Percentiles rank a stretch among this genome's conserved stretches.
Evolutionary conservation across 2,329 filamentous ascomycete species (phyloP).

Genomic region (Botrytis byssoidea): DNA sequence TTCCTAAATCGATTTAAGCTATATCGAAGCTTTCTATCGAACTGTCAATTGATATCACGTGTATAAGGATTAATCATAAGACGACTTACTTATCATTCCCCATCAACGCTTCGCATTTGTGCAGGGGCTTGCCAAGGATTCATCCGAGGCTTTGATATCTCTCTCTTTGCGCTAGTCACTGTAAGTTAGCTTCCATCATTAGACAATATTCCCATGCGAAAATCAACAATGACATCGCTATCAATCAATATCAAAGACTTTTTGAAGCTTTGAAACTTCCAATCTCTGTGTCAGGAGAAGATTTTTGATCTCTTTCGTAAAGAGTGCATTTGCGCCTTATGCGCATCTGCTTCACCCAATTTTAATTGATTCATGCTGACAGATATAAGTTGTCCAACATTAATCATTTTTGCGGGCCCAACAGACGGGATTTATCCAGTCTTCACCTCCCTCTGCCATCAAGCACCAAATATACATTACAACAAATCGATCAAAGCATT

Average conservation of each 20-base stretch:
- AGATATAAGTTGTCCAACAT: constrained; percentile 13
- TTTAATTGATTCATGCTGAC: constrained; percentile 15
- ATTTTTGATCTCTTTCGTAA: background rate
- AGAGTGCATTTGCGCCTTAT: constrained; percentile 11
- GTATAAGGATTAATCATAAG: background rate
- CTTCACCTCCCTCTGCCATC: constrained; percentile 3
- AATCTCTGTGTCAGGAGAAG: background rate
- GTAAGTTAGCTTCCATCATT: constrained; percentile 30
- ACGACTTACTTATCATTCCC: background rate
- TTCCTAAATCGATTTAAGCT: background rate
- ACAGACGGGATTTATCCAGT: constrained; percentile 2
- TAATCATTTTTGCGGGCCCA: constrained; percentile 19
- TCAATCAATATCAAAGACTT: constrained; percentile 8
- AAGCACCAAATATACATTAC: constrained; percentile 4
- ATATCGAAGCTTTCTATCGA: background rate
- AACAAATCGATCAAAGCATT: constrained; percentile 9
- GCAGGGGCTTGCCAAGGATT: constrained; percentile 26
- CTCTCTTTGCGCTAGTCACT: constrained; percentile 28
- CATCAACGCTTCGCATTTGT: background rate
- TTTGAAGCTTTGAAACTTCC: background rate
- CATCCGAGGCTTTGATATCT: constrained; percentile 24
- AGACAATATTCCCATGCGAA: constrained; percentile 4
- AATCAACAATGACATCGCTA: constrained; percentile 4
- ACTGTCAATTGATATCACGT: constrained; percentile 7
- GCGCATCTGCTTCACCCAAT: constrained; percentile 9